These are phyloP conservation scores for Aspergillus floridensis DNA, from an alignment of 2,329 filamentous ascomycete species.

Conservation along the genomic window DNA sequence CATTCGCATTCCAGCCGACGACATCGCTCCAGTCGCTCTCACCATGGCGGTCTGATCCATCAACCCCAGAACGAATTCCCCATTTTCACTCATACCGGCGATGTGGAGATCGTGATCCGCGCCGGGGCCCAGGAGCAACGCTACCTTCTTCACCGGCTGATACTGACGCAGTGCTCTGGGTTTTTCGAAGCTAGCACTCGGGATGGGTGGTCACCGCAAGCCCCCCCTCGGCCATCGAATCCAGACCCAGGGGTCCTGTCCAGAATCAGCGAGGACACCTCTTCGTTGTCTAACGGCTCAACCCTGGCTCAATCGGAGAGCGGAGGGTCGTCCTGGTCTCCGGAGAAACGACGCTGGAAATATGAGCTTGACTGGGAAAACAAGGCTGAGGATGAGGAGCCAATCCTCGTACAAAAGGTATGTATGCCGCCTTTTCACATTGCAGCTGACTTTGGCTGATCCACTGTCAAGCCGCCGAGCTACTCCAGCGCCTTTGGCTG, in stretches of 20 bases:
- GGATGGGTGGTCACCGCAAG: constrained; percentile 66
- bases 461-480: constrained; percentile 31
- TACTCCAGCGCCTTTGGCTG: constrained; percentile 59
- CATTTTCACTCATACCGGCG: constrained; percentile 82
- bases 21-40: constrained; percentile 77
- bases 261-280: constrained; percentile 36
- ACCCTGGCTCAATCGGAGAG: constrained; percentile 39
- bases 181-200: constrained; percentile 84
- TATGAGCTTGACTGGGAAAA: constrained; percentile 81
- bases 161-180: constrained; percentile 82
- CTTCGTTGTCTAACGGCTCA: constrained; percentile 36
- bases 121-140: constrained; percentile 69
- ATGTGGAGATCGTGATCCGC: constrained; percentile 83
- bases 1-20: constrained; percentile 58
- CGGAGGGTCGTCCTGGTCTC: constrained; percentile 40
- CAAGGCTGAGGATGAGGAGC: constrained; percentile 68
- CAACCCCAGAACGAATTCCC: constrained; percentile 87
- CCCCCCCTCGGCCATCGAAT: constrained; percentile 45
- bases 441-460: not conserved
- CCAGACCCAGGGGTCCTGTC: constrained; percentile 34
- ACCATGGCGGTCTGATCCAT: constrained; percentile 68
- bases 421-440: not conserved
- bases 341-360: constrained; percentile 67
- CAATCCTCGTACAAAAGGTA: constrained; percentile 83
- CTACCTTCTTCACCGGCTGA: constrained; percentile 84